Conservation (phyloP, 345 rosid genomes). For the Salix suchowensis region DNA sequence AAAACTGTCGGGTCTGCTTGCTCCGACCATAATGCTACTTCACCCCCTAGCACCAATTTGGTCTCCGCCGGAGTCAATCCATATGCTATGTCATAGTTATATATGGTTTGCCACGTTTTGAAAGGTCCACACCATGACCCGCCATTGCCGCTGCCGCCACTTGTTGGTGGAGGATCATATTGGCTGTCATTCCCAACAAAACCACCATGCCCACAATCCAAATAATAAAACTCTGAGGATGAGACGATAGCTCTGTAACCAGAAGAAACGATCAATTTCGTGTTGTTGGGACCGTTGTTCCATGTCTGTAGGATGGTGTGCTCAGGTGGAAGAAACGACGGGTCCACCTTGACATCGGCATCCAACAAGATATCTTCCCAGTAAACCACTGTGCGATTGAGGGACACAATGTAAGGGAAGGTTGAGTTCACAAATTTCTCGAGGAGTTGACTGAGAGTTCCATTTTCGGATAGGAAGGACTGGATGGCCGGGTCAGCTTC, state of each 20-base stretch:
- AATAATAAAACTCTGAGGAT: conserved; percentile 73
- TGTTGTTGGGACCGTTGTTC: conserved; percentile 67
- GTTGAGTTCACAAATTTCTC: conserved; percentile 57
- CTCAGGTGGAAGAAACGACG: conserved; percentile 49
- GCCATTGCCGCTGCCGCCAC: conserved; percentile 19
- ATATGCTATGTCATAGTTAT: conserved; percentile 69
- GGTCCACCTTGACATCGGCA: conserved; percentile 38
- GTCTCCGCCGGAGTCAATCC: conserved; percentile 66
- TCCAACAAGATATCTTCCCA: conserved; percentile 81
- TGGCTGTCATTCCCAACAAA: conserved; percentile 71
- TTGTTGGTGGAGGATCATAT: conserved; percentile 40
- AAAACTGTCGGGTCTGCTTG: conserved; percentile 70
- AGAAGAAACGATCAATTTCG: conserved; percentile 55
- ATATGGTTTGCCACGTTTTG: conserved; percentile 85
- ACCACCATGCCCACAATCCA: conserved; percentile 79
- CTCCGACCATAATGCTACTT: conserved; percentile 90
- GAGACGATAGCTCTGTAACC: conserved; percentile 78
- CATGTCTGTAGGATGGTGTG: conserved; percentile 77
- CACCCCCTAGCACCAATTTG: conserved; percentile 75
- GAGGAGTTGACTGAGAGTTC: conserved; percentile 65
- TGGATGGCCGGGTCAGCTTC: conserved; percentile 57
- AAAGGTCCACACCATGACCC: conserved; percentile 85
- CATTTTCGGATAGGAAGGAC: conserved; percentile 52
- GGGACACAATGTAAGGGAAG: conserved; percentile 54
- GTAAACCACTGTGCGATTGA: conserved; percentile 67